phyloP scores from a whole-genome alignment of 2,329 filamentous ascomycete species.

The Clarireedia sp. region DNA sequence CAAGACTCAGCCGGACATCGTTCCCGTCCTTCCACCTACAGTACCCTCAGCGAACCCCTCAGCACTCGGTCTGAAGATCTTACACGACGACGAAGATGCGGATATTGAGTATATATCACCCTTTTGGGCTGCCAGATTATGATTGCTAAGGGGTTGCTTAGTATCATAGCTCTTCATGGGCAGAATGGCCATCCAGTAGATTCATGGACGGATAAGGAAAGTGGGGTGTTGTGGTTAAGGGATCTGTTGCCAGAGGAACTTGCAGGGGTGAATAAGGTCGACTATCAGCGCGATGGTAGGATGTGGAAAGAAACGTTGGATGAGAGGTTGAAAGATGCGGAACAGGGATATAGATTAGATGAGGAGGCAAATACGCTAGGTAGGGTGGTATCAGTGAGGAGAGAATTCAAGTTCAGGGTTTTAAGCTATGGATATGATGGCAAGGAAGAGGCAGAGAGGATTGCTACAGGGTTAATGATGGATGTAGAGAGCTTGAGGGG shows the following conservation, averaged over 20 bases:
- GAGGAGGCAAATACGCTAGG: not conserved
- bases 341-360: too few species aligned
- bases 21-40: not conserved
- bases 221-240: not conserved
- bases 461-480: not conserved
- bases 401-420: not conserved
- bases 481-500: not conserved
- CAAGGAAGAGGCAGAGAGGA: not conserved
- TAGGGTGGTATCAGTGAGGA: not conserved
- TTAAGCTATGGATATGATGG: slow-evolving; percentile 2
- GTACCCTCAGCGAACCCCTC: not conserved
- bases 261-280: not conserved
- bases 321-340: not conserved
- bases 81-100: not conserved
- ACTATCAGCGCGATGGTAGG: not conserved
- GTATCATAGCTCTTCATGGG: slow-evolving; percentile 8
- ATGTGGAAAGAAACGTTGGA: not conserved
- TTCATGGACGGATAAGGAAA: slow-evolving; percentile 1
- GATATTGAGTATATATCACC: not conserved
- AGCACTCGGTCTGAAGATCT: not conserved
- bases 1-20: too few species aligned
- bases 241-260: slow-evolving; percentile 1
- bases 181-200: not conserved
- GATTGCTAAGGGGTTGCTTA: not conserved
- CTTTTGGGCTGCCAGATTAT: not conserved